Evolutionary conservation across 352 stramenopile species (phyloP).

Genomic region (Phytophthora hybrid): DNA sequence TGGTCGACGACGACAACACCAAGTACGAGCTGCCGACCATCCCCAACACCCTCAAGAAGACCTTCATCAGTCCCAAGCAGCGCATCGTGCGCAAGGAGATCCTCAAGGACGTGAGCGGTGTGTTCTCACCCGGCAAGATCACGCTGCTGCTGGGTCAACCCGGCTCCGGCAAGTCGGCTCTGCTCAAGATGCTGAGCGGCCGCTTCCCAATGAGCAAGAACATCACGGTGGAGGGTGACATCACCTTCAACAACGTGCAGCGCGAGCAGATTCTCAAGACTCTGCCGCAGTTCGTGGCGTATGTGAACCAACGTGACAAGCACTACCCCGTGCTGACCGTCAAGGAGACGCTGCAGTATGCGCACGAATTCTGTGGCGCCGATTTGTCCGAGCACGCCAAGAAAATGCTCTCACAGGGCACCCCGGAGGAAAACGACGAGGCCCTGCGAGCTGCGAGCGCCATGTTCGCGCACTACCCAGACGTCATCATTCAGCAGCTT

Average conservation of each 20-base stretch:
- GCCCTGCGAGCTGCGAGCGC: constrained; percentile 13
- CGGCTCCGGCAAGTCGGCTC: constrained; percentile 47
- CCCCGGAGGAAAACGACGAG: constrained; percentile 18
- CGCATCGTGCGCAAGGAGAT: constrained; percentile 43
- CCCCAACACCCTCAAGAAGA: constrained; percentile 46
- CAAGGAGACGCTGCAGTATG: constrained; percentile 62
- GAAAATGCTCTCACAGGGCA: constrained; percentile 18
- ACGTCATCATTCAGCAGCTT: constrained; percentile 31
- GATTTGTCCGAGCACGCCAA: constrained; percentile 29
- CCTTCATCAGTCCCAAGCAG: constrained; percentile 37
- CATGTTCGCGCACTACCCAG: constrained; percentile 20
- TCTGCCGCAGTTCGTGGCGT: constrained; percentile 55
- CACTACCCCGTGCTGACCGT: constrained; percentile 63
- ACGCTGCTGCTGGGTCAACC: constrained; percentile 50
- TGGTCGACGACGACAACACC: constrained; percentile 19
- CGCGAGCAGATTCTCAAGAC: constrained; percentile 38
- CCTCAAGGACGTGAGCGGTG: constrained; percentile 46
- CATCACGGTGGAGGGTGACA: constrained; percentile 44
- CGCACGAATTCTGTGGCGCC: constrained; percentile 45
- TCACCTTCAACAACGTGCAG: constrained; percentile 50
- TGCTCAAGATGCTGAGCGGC: constrained; percentile 54
- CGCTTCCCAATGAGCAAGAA: constrained; percentile 48
- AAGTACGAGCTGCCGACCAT: constrained; percentile 44
- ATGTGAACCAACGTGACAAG: constrained; percentile 59
- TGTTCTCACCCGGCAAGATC: constrained; percentile 48